Percentiles rank a stretch among this genome's conserved stretches.
phyloP scores from a whole-genome alignment of 1,139 yeast species.

The Wickerhamomyces sp. region DNA sequence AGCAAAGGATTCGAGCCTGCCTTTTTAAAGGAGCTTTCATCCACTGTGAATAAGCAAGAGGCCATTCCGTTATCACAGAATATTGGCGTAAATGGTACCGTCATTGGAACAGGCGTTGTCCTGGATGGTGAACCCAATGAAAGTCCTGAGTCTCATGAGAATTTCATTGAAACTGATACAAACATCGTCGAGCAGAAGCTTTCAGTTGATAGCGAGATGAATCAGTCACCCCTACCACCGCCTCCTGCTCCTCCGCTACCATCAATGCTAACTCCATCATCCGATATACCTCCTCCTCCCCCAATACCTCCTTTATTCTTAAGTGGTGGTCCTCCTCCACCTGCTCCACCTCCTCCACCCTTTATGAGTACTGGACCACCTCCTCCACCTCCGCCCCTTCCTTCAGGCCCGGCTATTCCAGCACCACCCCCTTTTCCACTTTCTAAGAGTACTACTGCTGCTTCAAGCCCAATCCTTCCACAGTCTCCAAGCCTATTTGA shows the following conservation, averaged over 20 bases:
- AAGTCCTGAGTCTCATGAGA: too few species aligned
- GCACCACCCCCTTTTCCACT: constrained; percentile 33
- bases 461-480: constrained; percentile 32
- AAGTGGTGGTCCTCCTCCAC: constrained; percentile 29
- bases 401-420: constrained; percentile 31
- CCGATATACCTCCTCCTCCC: constrained; percentile 22
- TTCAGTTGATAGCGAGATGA: neutral
- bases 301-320: constrained; percentile 28
- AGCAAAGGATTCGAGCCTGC: constrained; percentile 44
- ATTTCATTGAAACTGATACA: constrained; percentile 1
- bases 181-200: constrained; percentile 8
- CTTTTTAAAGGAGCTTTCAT: constrained; percentile 53
- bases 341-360: constrained; percentile 27
- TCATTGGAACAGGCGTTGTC: neutral
- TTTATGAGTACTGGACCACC: constrained; percentile 25
- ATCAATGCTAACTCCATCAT: constrained; percentile 21
- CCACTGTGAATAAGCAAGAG: constrained; percentile 38
- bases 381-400: constrained; percentile 36
- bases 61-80: constrained; percentile 9
- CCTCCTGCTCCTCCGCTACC: constrained; percentile 19
- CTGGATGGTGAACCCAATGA: neutral
- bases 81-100: constrained; percentile 1
- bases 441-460: constrained; percentile 21
- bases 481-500: constrained; percentile 47
- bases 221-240: neutral